Percentiles rank a stretch among this genome's conserved stretches.
phyloP scores from a whole-genome alignment of 2,329 filamentous ascomycete genomes.

The Gnomoniopsis smithogilvyi region DNA sequence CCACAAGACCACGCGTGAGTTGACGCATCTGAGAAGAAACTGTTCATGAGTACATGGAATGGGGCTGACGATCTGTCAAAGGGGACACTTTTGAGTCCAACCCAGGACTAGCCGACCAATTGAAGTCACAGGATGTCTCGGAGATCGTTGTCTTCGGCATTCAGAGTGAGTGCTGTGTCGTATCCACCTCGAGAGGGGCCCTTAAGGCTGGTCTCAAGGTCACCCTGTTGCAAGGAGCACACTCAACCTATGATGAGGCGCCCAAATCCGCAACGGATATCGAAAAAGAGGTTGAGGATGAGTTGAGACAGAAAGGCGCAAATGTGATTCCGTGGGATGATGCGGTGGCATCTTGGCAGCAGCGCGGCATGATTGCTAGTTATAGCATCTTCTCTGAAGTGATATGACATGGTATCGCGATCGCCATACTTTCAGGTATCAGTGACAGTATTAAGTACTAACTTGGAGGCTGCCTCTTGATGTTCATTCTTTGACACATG shows the following conservation, averaged over 20 bases:
- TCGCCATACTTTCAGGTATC: neutral
- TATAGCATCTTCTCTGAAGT: slow-evolving; percentile 13
- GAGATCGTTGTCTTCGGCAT: slow-evolving; percentile 28
- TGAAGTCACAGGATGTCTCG: slow-evolving; percentile 22
- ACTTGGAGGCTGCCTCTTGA: neutral
- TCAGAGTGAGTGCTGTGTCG: slow-evolving; percentile 31
- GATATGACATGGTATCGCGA: neutral
- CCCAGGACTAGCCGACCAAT: slow-evolving; percentile 23
- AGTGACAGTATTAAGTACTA: neutral
- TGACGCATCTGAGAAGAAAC: neutral
- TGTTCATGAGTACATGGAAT: too few relatives aligned
- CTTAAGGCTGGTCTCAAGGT: slow-evolving; percentile 27
- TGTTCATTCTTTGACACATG: too few relatives aligned
- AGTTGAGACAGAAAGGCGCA: slow-evolving; percentile 21
- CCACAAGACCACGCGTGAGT: slow-evolving; percentile 26
- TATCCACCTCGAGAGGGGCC: slow-evolving; percentile 25
- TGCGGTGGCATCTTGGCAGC: slow-evolving; percentile 12
- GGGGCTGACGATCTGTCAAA: slow-evolving; percentile 10
- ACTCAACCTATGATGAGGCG: slow-evolving; percentile 28
- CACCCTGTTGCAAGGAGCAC: slow-evolving; percentile 27
- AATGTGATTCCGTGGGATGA: slow-evolving; percentile 24
- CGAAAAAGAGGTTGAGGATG: slow-evolving; percentile 26
- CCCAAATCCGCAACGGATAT: slow-evolving; percentile 24
- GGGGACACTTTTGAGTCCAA: slow-evolving; percentile 29
- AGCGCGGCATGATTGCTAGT: slow-evolving; percentile 15